Conservation (phyloP, 176 grass and related monocot species). For the Zea mays region DNA sequence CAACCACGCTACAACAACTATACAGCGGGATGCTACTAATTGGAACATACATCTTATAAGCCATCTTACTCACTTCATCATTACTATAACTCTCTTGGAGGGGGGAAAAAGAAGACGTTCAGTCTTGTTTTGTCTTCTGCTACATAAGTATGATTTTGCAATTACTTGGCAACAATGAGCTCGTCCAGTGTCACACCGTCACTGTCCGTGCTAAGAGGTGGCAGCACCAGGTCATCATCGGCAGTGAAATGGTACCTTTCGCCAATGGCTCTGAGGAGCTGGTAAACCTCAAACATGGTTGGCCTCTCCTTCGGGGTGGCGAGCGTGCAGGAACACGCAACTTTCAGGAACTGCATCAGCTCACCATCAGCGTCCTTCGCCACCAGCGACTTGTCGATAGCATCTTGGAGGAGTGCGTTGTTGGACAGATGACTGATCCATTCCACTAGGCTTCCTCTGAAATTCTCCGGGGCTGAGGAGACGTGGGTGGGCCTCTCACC, state of each 20-base stretch:
- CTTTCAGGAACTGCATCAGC: conserved; percentile 78
- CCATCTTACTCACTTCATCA: conserved; percentile 28
- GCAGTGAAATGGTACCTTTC: conserved; percentile 72
- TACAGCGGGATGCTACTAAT: conserved; percentile 33
- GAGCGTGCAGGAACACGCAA: conserved; percentile 64
- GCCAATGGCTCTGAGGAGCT: conserved; percentile 77
- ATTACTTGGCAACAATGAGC: conserved; percentile 72
- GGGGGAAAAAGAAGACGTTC: neutral
- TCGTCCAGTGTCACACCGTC: conserved; percentile 59
- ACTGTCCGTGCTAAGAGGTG: conserved; percentile 48
- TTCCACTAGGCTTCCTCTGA: conserved; percentile 74
- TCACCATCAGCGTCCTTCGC: conserved; percentile 50
- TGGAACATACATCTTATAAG: conserved; percentile 26
- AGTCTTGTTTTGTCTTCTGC: conserved; percentile 17
- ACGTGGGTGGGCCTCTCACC: conserved; percentile 78
- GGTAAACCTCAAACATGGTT: conserved; percentile 96
- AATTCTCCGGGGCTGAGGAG: conserved; percentile 67
- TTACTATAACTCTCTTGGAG: conserved; percentile 20
- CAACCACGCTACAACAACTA: conserved; percentile 42
- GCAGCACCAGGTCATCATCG: conserved; percentile 66
- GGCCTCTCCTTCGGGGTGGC: conserved; percentile 70
- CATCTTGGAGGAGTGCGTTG: conserved; percentile 54
- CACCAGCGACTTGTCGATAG: conserved; percentile 67
- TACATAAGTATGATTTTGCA: neutral
- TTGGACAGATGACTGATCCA: conserved; percentile 73